Conservation (phyloP, 1,139 yeast species). For the Lodderomyces parapsilosis region DNA sequence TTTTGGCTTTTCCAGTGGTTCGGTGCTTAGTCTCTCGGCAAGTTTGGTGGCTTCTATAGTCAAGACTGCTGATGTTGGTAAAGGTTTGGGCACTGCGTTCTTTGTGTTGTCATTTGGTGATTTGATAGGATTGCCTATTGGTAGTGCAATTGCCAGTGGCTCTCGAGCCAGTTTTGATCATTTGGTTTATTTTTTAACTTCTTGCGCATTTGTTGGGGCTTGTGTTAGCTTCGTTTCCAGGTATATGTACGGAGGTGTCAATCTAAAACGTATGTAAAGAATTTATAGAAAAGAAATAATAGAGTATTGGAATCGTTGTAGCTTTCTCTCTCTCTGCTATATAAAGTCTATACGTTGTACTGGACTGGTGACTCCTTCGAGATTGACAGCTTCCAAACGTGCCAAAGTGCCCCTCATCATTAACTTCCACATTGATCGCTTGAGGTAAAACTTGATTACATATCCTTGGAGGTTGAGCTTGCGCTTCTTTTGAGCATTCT, state of each 20-base stretch:
- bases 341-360: constrained; percentile 7
- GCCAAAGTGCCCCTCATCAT: constrained; percentile 23
- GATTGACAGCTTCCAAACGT: constrained; percentile 29
- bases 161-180: constrained; percentile 22
- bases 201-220: constrained; percentile 25
- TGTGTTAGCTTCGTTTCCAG: constrained; percentile 25
- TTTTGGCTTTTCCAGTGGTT: constrained; percentile 33
- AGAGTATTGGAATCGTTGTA: no score
- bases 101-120: constrained; percentile 33
- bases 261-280: constrained; percentile 13
- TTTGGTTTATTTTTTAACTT: constrained; percentile 29
- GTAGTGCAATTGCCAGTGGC: constrained; percentile 32
- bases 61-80: constrained; percentile 30
- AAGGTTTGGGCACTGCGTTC: constrained; percentile 32
- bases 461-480: constrained; percentile 26
- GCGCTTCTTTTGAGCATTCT: constrained; percentile 11
- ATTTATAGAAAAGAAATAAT: background rate
- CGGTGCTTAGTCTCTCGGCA: constrained; percentile 30
- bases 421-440: constrained; percentile 36
- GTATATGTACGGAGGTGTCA: constrained; percentile 26
- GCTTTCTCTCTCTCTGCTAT: no score
- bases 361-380: constrained; percentile 28
- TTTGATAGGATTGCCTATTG: constrained; percentile 35
- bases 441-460: constrained; percentile 32
- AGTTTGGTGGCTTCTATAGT: constrained; percentile 30